Base-by-base conservation (phyloP, 2,329 filamentous ascomycete species). In the Coniella vitis region DNA sequence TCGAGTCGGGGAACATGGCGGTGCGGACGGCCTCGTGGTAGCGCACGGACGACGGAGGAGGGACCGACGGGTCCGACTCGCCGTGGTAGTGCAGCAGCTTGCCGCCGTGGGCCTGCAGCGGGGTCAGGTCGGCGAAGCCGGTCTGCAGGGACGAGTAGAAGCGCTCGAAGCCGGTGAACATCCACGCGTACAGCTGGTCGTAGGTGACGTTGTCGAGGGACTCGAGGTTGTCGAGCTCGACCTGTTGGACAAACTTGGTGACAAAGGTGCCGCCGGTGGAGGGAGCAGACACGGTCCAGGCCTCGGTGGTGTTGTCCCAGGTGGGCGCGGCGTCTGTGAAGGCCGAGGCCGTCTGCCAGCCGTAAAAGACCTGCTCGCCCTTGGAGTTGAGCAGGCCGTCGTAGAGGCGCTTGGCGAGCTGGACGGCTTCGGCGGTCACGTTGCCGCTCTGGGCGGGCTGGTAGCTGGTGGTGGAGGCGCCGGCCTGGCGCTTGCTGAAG, bases 71-170 rank as follows among this genome's bases (percentile, higher is more conserved):
- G 59, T 81, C 78, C 1, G 71, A 73, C 60, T 81, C 76, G 45
- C 76, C 77, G 61, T 81, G 77, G 64, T 71, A 78, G 60, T 80
- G 76, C 10, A 82, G 62, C 4, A 81, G 61, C 61, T 81, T 81
- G 45, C 74, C 76, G 20, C 76, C 77, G 0, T 65, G 56, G 2
- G 63, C 49, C 29, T 73, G 63, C 65, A 79, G 79, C 8, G 64
- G 54, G 0, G 70, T 73, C 1, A 81, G 65, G 54, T 81, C 76
- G 0, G 75, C 73, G 20, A 70, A 57, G 1, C 71, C 78, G 8
- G 75, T 80, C 56, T 80, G 76, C 3, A 79, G 65, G 41, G 60
- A 71, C 56, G 76, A 73, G 25, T 65, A 51, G 60, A 76, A 81
- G 35, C 65, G 65, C 40, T 70, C 57, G 66, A 71, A 68, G 5